Evolutionary conservation across 805 yeast species (phyloP).

Genomic region (Candida oleophila): DNA sequence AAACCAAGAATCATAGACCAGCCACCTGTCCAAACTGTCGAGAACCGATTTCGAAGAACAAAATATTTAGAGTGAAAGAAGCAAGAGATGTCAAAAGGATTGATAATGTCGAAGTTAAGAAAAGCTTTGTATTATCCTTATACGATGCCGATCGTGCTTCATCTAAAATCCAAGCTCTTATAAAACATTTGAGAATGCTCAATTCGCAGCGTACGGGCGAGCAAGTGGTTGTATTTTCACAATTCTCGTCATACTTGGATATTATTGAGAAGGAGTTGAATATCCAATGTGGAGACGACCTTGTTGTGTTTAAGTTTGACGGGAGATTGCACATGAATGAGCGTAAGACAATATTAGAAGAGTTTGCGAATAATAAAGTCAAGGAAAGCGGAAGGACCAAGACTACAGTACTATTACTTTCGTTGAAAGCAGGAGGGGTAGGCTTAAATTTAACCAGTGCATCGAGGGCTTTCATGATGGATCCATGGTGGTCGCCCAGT

Average conservation of each 20-base stretch:
- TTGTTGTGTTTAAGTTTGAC: slow-evolving; percentile 70
- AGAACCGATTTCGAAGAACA: slow-evolving; percentile 45
- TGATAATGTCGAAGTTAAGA: slow-evolving; percentile 24
- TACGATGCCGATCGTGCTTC: slow-evolving; percentile 58
- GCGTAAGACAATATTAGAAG: slow-evolving; percentile 57
- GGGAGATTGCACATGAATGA: slow-evolving; percentile 72
- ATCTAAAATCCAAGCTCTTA: slow-evolving; percentile 69
- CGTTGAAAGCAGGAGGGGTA: slow-evolving; percentile 92
- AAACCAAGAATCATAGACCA: slow-evolving; percentile 42
- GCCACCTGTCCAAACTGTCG: slow-evolving; percentile 81
- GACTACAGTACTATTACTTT: slow-evolving; percentile 58
- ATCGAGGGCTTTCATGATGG: slow-evolving; percentile 83
- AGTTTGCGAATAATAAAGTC: slow-evolving; percentile 41
- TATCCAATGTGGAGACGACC: slow-evolving; percentile 39
- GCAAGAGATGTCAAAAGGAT: slow-evolving; percentile 21
- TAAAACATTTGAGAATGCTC: slow-evolving; percentile 55
- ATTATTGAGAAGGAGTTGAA: slow-evolving; percentile 62
- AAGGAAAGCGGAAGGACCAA: slow-evolving; percentile 20
- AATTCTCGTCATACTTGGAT: slow-evolving; percentile 81
- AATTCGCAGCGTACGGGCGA: slow-evolving; percentile 59
- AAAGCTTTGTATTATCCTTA: slow-evolving; percentile 32
- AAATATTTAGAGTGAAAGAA: slow-evolving; percentile 45
- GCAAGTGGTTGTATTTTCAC: slow-evolving; percentile 86
- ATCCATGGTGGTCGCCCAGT: slow-evolving; percentile 97
- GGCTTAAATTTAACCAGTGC: slow-evolving; percentile 88